phyloP scores from a whole-genome alignment of 805 yeast genomes.

The Huiozyma naganishii region DNA sequence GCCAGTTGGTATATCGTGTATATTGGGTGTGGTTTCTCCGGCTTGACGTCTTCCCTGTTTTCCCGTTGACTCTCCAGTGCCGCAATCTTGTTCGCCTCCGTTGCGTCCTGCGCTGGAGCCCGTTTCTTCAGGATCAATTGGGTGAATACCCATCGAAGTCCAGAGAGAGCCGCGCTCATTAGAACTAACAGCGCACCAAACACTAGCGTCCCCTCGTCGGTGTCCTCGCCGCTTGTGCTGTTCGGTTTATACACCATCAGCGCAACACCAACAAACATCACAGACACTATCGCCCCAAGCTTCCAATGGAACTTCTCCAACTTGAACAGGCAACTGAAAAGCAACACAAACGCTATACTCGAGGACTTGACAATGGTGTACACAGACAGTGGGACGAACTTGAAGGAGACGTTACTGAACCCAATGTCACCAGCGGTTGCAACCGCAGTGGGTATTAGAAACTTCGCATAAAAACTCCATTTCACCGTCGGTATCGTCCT shows the following conservation, averaged over 20 bases:
- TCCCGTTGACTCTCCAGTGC: not conserved
- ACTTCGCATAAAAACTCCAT: constrained; percentile 35
- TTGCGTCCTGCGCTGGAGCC: constrained; percentile 28
- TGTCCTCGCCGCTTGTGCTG: constrained; percentile 8
- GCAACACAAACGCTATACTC: constrained; percentile 73
- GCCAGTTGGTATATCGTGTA: constrained; percentile 74
- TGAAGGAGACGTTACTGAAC: constrained; percentile 73
- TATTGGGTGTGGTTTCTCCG: constrained; percentile 52
- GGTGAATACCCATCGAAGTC: constrained; percentile 91
- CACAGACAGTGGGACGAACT: constrained; percentile 67
- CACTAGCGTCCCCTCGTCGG: constrained; percentile 8
- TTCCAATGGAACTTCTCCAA: constrained; percentile 66
- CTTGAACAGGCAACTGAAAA: constrained; percentile 76
- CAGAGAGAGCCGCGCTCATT: constrained; percentile 70
- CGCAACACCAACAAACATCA: constrained; percentile 77
- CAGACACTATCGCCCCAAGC: constrained; percentile 53
- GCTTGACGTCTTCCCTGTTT: not conserved
- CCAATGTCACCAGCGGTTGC: constrained; percentile 94
- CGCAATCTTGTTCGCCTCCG: not conserved
- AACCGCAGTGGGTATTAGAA: constrained; percentile 71
- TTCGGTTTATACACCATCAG: constrained; percentile 67
- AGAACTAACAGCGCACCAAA: constrained; percentile 69
- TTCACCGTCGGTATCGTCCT: constrained; percentile 6
- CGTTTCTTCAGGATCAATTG: constrained; percentile 64
- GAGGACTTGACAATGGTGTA: constrained; percentile 92